Base-by-base conservation (phyloP, 2,329 filamentous ascomycete species). In the Aphanoascus verrucosus region DNA sequence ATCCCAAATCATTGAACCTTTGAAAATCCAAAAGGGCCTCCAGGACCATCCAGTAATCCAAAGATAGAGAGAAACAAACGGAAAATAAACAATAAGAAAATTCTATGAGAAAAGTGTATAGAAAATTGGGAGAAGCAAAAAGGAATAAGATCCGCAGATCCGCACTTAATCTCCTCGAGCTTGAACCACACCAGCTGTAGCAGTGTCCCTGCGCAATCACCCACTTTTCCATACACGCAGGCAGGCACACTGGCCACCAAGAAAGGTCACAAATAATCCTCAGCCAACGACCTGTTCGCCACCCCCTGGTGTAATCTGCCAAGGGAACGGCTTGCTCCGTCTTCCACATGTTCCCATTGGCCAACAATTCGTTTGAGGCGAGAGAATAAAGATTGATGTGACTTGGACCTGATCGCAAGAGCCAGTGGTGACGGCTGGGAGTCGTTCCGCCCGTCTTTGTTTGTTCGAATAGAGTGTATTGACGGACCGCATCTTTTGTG, bases 271-370 rank as follows among this genome's bases (percentile, higher is more conserved):
- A 28, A 7, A 28, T 28, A 28, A 4, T 28, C 23, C 3, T 7
- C 23, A 28, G 23, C 23, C 23, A 28, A 7, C 17, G 9, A 19
- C 28, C 8, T 7, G 42, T 44, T 48, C 17, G 45, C 45, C 45
- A 48, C 45, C 45, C 44, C 28, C 45, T 48, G 45, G 19, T 4
- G 23, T 28, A 48, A 48, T 48, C 45, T 48, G 15, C 42, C 38
- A 41, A 41, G 19, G 23, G 23, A 28, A 7, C 23, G 23, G 23
- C 23, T 28, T 28, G 23, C 23, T 28, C 23, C 23, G 12, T 20
- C 15, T 46, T 40, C 32, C 46, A 23, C 46, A 14, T 49, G 15
- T 28, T 49, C 46, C 34, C 34, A 49, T 49, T 49, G 46, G 46
- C 34, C 46, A 8, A 49, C 43, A 2, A 28, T 14, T 5, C 32